A percentile compares a stretch with the other conserved stretches of the same genome.
Conservation (phyloP, 306 rosid genomes). For the Cyclanthera cordifolia region DNA sequence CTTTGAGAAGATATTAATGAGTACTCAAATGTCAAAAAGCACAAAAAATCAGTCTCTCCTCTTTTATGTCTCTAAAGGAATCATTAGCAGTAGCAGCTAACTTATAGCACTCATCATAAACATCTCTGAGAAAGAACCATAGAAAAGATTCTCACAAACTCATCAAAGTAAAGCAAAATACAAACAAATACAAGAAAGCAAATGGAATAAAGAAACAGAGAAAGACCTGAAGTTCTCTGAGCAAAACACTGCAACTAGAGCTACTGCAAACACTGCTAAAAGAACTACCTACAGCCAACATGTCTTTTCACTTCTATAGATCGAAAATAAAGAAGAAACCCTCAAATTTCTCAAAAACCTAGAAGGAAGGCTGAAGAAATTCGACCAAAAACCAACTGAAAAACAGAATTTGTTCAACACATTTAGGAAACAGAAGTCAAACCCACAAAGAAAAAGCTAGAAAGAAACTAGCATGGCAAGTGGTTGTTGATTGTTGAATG, state of each 20-base stretch:
- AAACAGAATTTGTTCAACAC: constrained; percentile 11
- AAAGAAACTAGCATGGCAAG: constrained; percentile 20
- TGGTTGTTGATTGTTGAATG: constrained; percentile 8
- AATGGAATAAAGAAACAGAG: neutral
- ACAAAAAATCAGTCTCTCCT: neutral
- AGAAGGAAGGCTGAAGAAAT: constrained; percentile 10
- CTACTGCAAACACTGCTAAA: constrained; percentile 37
- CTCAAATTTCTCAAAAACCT: constrained; percentile 13
- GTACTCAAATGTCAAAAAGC: neutral
- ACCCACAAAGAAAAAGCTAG: constrained; percentile 10
- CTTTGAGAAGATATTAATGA: neutral
- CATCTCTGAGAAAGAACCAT: neutral
- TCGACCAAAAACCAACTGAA: constrained; percentile 7
- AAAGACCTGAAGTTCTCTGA: constrained; percentile 83
- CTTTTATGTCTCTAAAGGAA: neutral
- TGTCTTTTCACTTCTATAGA: constrained; percentile 19
- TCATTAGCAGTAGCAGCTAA: neutral
- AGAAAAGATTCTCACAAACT: constrained; percentile 5
- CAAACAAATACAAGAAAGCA: neutral
- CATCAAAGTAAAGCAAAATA: constrained; percentile 21
- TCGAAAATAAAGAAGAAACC: constrained; percentile 18
- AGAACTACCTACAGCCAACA: constrained; percentile 75
- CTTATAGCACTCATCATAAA: constrained; percentile 9
- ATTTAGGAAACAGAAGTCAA: neutral
- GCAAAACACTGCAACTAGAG: constrained; percentile 66